Evolutionary conservation across 768 basidiomycete genomes (phyloP).

Genomic region (Mycena floridula): DNA sequence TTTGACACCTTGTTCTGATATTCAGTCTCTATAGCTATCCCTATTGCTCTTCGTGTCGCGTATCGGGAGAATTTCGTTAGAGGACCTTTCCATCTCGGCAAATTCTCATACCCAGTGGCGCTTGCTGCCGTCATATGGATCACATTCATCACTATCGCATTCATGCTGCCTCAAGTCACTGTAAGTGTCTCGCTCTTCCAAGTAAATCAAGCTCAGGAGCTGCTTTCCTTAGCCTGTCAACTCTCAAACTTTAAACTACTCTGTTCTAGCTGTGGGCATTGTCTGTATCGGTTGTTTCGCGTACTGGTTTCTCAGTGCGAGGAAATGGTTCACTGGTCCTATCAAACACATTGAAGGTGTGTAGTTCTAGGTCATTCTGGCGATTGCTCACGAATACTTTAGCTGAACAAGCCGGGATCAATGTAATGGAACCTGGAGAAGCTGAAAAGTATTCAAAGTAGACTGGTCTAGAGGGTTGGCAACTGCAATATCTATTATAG

Average conservation of each 20-base stretch:
- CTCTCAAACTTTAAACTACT: constrained; percentile 69
- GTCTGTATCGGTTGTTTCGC: constrained; percentile 59
- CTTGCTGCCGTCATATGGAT: constrained; percentile 62
- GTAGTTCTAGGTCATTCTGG: constrained; percentile 10
- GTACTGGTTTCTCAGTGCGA: constrained; percentile 65
- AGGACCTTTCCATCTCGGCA: constrained; percentile 69
- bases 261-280: constrained; percentile 71
- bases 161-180: constrained; percentile 66
- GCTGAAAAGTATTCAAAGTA: constrained; percentile 11
- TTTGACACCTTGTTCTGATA: not conserved
- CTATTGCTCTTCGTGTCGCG: constrained; percentile 61
- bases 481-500: too few relatives aligned
- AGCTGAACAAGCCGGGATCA: constrained; percentile 47
- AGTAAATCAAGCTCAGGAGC: too few relatives aligned
- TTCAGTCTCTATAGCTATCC: constrained; percentile 61
- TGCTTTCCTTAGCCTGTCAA: constrained; percentile 46
- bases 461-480: too few relatives aligned
- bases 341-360: constrained; percentile 56
- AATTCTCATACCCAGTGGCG: constrained; percentile 55
- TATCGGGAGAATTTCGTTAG: constrained; percentile 53
- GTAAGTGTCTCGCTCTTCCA: constrained; percentile 23
- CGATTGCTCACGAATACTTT: not conserved
- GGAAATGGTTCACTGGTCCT: constrained; percentile 71
- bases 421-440: constrained; percentile 35
- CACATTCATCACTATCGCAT: constrained; percentile 63